Evolutionary conservation across 805 yeast genomes (phyloP).

Genomic region (Myxozyma sirexii): DNA sequence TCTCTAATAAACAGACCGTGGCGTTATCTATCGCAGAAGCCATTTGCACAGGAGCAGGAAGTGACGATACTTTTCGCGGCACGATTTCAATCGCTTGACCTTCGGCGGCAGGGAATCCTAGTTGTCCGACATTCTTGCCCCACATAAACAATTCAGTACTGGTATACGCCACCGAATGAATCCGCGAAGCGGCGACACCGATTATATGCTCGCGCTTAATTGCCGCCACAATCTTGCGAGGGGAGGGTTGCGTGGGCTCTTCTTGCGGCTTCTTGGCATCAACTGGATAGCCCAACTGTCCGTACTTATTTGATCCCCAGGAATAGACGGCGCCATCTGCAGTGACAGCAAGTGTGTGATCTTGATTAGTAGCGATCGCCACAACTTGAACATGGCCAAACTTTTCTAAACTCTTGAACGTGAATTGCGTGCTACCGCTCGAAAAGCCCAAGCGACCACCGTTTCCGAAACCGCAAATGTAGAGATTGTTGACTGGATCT

Average conservation of each 20-base stretch:
- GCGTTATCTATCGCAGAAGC: constrained; percentile 68
- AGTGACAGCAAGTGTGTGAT: constrained; percentile 67
- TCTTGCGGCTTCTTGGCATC: constrained; percentile 40
- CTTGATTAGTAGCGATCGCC: constrained; percentile 58
- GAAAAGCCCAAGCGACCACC: constrained; percentile 74
- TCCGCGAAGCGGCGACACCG: constrained; percentile 63
- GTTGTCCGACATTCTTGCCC: constrained; percentile 84
- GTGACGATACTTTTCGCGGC: constrained; percentile 47
- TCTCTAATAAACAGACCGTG: constrained; percentile 63
- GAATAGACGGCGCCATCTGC: constrained; percentile 58
- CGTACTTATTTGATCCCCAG: constrained; percentile 76
- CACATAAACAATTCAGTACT: constrained; percentile 57
- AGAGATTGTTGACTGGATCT: constrained; percentile 52
- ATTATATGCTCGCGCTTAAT: constrained; percentile 45
- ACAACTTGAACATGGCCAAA: constrained; percentile 43
- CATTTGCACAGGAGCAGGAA: constrained; percentile 53
- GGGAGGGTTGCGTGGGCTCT: constrained; percentile 42
- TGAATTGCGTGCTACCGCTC: constrained; percentile 43
- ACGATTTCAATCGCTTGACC: constrained; percentile 37
- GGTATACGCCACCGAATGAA: constrained; percentile 67
- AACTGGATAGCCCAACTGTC: constrained; percentile 62
- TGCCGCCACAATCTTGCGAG: constrained; percentile 49
- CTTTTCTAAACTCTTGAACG: constrained; percentile 44
- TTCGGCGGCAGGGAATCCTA: constrained; percentile 55
- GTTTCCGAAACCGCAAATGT: constrained; percentile 66